These are phyloP conservation scores for Astrocystis sublimbata DNA, from an alignment of 495 filamentous ascomycete genomes.

Conservation along the genomic window DNA sequence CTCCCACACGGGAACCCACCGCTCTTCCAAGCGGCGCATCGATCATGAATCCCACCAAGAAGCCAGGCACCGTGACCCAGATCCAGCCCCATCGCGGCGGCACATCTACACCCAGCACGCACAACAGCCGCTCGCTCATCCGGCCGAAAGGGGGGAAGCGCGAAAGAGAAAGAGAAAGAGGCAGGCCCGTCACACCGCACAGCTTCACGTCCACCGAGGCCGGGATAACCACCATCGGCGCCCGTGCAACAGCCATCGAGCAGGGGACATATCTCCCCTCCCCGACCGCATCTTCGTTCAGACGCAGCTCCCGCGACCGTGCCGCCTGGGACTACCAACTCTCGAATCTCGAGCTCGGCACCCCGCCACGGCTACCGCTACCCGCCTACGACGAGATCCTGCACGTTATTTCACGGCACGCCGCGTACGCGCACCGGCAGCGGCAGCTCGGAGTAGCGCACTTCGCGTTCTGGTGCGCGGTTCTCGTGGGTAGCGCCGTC, in stretches of 20 bases:
- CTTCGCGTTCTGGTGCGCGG: constrained; percentile 64
- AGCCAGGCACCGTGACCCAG: constrained; percentile 16
- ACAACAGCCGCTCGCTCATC: background rate
- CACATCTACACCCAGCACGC: constrained; percentile 14
- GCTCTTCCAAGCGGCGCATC: background rate
- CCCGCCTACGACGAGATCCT: constrained; percentile 73
- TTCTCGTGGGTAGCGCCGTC: constrained; percentile 70
- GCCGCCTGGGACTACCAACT: constrained; percentile 25
- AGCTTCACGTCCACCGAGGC: constrained; percentile 66
- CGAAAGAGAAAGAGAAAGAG: constrained; percentile 3
- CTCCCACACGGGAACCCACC: background rate
- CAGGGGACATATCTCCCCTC: constrained; percentile 43
- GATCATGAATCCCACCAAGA: constrained; percentile 27
- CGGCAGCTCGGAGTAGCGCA: constrained; percentile 68
- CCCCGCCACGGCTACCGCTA: constrained; percentile 30
- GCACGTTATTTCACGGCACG: constrained; percentile 64
- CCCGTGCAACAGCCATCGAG: constrained; percentile 38
- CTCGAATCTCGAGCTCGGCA: constrained; percentile 19
- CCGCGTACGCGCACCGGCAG: constrained; percentile 65
- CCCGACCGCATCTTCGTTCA: constrained; percentile 26
- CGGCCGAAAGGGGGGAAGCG: background rate
- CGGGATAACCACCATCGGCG: constrained; percentile 73
- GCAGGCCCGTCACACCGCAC: constrained; percentile 25
- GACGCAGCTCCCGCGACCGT: constrained; percentile 21
- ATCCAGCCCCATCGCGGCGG: constrained; percentile 15